Evolutionary conservation across 208 protist species (phyloP).

Genomic region (Trypanosoma melophagium): DNA sequence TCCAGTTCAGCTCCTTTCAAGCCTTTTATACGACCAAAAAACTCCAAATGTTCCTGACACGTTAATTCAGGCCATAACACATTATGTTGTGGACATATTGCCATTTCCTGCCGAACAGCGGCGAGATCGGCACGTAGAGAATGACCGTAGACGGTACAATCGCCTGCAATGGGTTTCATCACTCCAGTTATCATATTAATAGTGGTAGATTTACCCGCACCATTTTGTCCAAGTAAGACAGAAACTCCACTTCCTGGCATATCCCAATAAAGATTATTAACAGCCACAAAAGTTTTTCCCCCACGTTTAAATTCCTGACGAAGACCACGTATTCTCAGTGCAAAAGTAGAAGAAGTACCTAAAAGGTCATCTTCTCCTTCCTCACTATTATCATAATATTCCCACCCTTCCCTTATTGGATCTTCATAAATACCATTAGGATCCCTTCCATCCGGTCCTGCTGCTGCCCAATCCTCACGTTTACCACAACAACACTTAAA

Average conservation of each 20-base stretch:
- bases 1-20: slow-evolving; percentile 45
- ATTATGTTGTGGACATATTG: slow-evolving; percentile 90
- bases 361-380: slow-evolving; percentile 5
- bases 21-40: slow-evolving; percentile 85
- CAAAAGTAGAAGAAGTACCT: slow-evolving; percentile 11
- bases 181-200: slow-evolving; percentile 63
- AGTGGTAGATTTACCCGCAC: slow-evolving; percentile 52
- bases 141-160: slow-evolving; percentile 50
- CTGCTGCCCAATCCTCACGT: slow-evolving; percentile 2
- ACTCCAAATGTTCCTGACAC: slow-evolving; percentile 66
- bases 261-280: slow-evolving; percentile 77
- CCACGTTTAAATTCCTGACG: slow-evolving; percentile 50
- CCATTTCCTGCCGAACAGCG: slow-evolving; percentile 58
- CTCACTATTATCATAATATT: background rate
- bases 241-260: slow-evolving; percentile 69
- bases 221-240: slow-evolving; percentile 76
- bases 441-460: background rate
- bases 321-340: slow-evolving; percentile 33
- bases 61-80: slow-evolving; percentile 78
- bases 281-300: slow-evolving; percentile 44
- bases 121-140: slow-evolving; percentile 44
- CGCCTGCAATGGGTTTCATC: slow-evolving; percentile 44
- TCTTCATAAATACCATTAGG: slow-evolving; percentile 29
- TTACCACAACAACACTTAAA: slow-evolving; percentile 14
- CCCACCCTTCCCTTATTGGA: background rate